Base-by-base conservation (phyloP, 2,329 filamentous ascomycete genomes). In the Orbilia oligospora region DNA sequence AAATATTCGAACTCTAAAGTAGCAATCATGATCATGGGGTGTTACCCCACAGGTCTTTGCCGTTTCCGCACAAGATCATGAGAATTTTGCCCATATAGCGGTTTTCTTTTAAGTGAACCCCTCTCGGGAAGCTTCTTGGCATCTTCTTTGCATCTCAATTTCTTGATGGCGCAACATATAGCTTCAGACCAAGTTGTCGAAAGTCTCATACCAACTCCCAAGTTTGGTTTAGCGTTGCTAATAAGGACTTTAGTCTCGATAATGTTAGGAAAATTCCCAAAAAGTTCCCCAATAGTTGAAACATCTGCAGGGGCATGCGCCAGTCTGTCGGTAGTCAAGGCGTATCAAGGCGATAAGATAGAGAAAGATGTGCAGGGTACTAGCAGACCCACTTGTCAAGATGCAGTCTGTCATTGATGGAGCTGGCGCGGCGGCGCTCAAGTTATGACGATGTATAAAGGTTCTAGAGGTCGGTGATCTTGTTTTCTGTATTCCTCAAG, bases 341-440 rank as follows among this genome's bases (percentile, higher is more conserved):
- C 56, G 55, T 64, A 64, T 55, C 44, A 71, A 22, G 38, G 38
- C 56, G 68, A 71, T 71, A 71, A 71, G 68, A 64, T 49, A 64
- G 27, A 61, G 18, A 55, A 41, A 16, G 27, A 44, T 55, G 41
- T 51, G 44, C 67, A 63, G 55, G 56, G 18, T 51, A 10, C 36
- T 27, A 44, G 12, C 20, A 12, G 55, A 64, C 68, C 68, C 68
- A 71, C 68, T 44, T 71, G 12, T 38, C 44, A 63, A 38, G 30
- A 41, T 46, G 24, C 20, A 55, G 9, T 30, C 56, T 64, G 68
- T 71, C 46, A 44, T 71, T 20, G 9, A 22, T 27, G 10, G n/a
- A 24, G 14, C 33, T 49, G 27, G 27, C 8, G 9, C 38, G 27
- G 27, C 8, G 9, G 67, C 27, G 53, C n/a, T 30, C 44, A 12